Conservation (phyloP, 805 yeast genomes). For the Candida coleopterorum region DNA sequence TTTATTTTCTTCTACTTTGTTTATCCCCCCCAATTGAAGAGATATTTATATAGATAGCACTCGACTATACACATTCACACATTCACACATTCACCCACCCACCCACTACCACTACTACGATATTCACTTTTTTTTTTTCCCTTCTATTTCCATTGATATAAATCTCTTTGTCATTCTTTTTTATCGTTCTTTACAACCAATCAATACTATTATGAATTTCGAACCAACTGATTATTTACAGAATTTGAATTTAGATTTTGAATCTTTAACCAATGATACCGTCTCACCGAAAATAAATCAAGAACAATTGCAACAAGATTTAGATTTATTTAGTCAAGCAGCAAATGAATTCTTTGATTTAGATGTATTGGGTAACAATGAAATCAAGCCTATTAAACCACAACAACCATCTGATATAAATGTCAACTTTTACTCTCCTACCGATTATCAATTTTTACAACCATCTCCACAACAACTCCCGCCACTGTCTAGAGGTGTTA, state of each 20-base stretch:
- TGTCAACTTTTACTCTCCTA: neutral
- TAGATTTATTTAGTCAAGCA: slow-evolving; percentile 33
- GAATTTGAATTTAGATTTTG: slow-evolving; percentile 37
- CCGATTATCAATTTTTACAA: neutral
- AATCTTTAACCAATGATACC: slow-evolving; percentile 9
- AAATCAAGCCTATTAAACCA: slow-evolving; percentile 11
- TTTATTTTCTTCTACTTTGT: too few relatives aligned
- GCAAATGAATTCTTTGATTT: slow-evolving; percentile 10
- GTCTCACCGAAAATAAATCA: slow-evolving; percentile 10
- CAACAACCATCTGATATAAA: neutral
- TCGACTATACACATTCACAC: too few relatives aligned
- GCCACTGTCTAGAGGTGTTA: neutral
- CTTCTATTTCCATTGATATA: too few relatives aligned
- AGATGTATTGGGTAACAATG: slow-evolving; percentile 10
- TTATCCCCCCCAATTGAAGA: too few relatives aligned
- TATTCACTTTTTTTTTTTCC: too few relatives aligned
- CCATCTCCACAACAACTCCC: neutral
- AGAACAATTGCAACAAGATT: slow-evolving; percentile 29
- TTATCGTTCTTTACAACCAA: too few relatives aligned
- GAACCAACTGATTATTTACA: slow-evolving; percentile 39
- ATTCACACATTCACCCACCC: too few relatives aligned
- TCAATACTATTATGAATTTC: too few relatives aligned
- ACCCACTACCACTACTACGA: too few relatives aligned
- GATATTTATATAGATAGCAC: too few relatives aligned
- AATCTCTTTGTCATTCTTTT: too few relatives aligned